Base-by-base conservation (phyloP, 768 basidiomycete genomes). In the Heimioporus sp. region DNA sequence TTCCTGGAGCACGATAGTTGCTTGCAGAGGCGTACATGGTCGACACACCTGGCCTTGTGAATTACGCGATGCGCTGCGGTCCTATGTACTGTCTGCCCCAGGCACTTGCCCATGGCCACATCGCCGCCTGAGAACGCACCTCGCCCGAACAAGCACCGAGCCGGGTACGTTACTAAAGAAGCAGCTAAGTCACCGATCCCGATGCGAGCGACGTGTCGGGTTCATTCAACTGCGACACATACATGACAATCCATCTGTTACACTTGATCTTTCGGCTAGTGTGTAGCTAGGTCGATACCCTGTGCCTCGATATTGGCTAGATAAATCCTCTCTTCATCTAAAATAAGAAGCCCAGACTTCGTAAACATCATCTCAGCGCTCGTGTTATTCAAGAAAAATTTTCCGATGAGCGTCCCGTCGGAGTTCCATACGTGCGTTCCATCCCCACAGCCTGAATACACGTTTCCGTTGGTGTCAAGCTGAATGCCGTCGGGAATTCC, bases 401-500 rank as follows among this genome's bases (percentile, higher is more conserved):
- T 86, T 10, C 85, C 85, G 2, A 88, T 68, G 3, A 87, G 71
- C 1, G 74, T 77, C 1, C 86, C 85, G 20, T 76, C 61, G 13
- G 71, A 45, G 58, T 77, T 75, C 78, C 81, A 83, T 9, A 86
- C 83, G 30, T 87, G 80, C 0, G 80, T 78, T 34, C 86, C 87
- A 49, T 90, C 87, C 21, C 81, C 85, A 48, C 80, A 81, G 2
- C 83, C 83, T 1, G 82, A 73, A 61, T 82, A 90, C 0, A 89
- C 78, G 56, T 90, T 88, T 0, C 85, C 85, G 0, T 73, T 65
- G 5, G 71, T 70, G 58, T 90, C 88, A 1, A 86, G 72, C 59
- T 85, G 81, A 11, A 89, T 66, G 8, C 87, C 87, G 54, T 88
- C 86, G 5, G 86, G 80, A 34, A 82, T 67, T 3, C 86, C 87